Conservation (phyloP, 495 filamentous ascomycete species). For the Trichoderma orchidacearum region DNA sequence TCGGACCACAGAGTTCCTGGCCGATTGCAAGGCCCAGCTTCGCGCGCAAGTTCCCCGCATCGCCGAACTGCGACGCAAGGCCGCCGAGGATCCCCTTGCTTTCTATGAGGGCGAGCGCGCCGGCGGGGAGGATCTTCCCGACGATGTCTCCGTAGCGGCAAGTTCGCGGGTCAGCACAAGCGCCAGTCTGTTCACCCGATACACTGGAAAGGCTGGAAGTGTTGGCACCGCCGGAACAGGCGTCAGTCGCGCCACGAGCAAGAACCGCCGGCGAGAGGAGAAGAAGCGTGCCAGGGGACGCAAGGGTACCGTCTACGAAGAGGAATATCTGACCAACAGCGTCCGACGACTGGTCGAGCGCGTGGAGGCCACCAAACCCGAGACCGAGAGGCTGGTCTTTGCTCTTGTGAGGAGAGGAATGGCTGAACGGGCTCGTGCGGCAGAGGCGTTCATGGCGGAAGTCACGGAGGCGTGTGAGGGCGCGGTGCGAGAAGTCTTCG, state of each 20-base stretch:
- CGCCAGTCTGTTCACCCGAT: constrained; percentile 78
- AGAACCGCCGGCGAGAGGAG: constrained; percentile 77
- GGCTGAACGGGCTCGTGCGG: constrained; percentile 69
- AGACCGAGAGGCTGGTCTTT: constrained; percentile 58
- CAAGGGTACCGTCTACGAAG: constrained; percentile 94
- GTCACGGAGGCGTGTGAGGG: constrained; percentile 52
- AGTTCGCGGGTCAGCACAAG: constrained; percentile 66
- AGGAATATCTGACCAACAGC: constrained; percentile 86
- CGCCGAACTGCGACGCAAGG: constrained; percentile 64
- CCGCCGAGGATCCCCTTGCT: constrained; percentile 64
- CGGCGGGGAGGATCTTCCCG: constrained; percentile 59
- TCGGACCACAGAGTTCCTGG: constrained; percentile 71
- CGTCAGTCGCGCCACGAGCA: constrained; percentile 60
- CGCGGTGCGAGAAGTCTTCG: constrained; percentile 57
- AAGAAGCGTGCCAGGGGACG: constrained; percentile 87
- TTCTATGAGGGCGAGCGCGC: constrained; percentile 60
- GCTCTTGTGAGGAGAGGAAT: constrained; percentile 66
- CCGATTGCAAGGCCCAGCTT: constrained; percentile 80
- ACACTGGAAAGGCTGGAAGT: constrained; percentile 51
- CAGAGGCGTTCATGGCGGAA: constrained; percentile 58
- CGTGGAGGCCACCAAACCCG: constrained; percentile 53
- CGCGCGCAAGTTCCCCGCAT: constrained; percentile 74
- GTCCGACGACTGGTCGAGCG: constrained; percentile 74
- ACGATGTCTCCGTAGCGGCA: constrained; percentile 82
- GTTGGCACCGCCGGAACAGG: constrained; percentile 54